These are phyloP conservation scores for Centaurea solstitialis DNA, from an alignment of 129 eudicot species.

Conservation along the genomic window DNA sequence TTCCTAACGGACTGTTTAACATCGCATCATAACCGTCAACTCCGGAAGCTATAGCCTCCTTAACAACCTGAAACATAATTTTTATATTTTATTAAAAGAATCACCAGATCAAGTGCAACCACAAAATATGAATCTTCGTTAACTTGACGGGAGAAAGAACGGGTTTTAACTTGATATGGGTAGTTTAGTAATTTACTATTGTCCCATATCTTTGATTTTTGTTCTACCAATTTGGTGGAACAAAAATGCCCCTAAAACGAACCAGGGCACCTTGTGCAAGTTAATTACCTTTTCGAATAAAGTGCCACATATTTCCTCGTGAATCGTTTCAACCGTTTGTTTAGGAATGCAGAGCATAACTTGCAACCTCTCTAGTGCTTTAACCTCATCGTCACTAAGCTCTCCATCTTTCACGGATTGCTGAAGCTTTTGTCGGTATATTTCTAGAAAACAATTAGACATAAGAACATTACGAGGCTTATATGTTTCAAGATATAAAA, in stretches of 20 bases:
- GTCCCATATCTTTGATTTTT: no score
- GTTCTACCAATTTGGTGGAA: no score
- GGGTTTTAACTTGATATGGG: neutral
- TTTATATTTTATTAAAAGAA: neutral
- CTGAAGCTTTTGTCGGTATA: constrained; percentile 89
- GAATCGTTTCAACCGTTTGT: constrained; percentile 80
- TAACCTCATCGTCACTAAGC: constrained; percentile 74
- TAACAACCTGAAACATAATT: constrained; percentile 63
- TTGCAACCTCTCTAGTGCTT: constrained; percentile 70
- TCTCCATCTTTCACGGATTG: constrained; percentile 73
- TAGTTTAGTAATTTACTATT: neutral
- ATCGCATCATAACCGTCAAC: constrained; percentile 80
- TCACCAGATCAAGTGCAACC: neutral
- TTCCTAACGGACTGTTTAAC: constrained; percentile 75
- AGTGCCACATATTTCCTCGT: constrained; percentile 87
- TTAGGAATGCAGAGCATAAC: constrained; percentile 90
- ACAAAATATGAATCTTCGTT: neutral
- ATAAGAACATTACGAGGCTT: neutral
- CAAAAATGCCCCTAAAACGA: neutral
- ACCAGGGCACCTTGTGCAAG: neutral
- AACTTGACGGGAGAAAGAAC: neutral
- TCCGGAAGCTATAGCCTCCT: constrained; percentile 83
- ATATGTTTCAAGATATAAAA: neutral
- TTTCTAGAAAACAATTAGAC: constrained; percentile 42
- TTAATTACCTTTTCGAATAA: constrained; percentile 80